phyloP scores from a whole-genome alignment of 2,329 filamentous ascomycete species.

The Bisporella sp. region DNA sequence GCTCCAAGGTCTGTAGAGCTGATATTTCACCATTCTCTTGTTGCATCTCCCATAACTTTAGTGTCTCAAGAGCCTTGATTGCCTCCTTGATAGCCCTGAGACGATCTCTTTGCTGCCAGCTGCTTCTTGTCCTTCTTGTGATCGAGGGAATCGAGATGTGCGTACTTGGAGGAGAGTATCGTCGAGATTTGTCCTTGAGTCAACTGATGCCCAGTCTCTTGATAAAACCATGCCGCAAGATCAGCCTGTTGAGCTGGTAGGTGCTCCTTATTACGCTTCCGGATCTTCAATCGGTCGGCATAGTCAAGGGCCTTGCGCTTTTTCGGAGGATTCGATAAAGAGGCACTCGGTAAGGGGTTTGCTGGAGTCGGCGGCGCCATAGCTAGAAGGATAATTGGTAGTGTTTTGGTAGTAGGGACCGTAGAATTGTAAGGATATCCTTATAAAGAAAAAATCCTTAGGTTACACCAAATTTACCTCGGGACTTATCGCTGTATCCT shows the following conservation, averaged over 20 bases:
- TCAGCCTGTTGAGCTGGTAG: not conserved
- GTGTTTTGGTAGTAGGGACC: not conserved
- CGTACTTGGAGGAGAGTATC: constrained; percentile 1
- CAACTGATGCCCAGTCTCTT: not conserved
- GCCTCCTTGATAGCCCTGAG: not conserved
- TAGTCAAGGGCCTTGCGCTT: not conserved
- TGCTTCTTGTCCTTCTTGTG: not conserved
- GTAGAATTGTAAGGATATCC: constrained; percentile 1
- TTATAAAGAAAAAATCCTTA: not conserved
- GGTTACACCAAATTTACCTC: not conserved
- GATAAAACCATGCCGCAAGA: not conserved
- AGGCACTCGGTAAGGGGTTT: too few species aligned
- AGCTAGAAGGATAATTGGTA: not conserved
- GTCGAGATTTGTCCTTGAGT: not conserved
- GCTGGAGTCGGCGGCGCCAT: not conserved
- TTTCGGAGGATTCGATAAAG: not conserved
- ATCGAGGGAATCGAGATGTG: not conserved
- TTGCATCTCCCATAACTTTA: not conserved
- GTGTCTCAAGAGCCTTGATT: not conserved
- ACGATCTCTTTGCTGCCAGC: too few species aligned
- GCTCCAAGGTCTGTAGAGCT: not conserved
- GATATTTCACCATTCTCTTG: not conserved
- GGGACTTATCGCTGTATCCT: not conserved
- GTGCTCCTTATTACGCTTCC: not conserved
- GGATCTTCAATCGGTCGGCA: not conserved